Conservation (phyloP, 257 asterid species). For the Mitragyna speciosa region DNA sequence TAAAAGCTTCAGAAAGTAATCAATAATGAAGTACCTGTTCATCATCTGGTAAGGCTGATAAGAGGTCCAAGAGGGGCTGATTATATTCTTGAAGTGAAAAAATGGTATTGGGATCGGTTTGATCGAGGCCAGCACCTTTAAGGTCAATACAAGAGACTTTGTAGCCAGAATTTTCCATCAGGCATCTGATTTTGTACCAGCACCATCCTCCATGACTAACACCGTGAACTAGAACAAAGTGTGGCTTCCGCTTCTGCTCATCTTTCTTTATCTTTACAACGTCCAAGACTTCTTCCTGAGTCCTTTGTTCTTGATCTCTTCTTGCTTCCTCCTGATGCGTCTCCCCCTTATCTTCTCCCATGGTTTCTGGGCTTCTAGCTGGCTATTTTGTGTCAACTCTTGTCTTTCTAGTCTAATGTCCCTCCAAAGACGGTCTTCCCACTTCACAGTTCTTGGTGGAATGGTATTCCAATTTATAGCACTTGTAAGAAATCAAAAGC, state of each 20-base stretch:
- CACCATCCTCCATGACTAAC: conserved; percentile 76
- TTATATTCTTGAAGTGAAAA: conserved; percentile 60
- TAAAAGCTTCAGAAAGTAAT: too few species aligned
- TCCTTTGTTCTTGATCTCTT: neutral
- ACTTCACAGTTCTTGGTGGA: neutral
- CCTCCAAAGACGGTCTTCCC: neutral
- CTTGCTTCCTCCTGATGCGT: neutral
- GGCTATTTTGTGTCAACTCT: neutral
- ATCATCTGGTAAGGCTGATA: conserved; percentile 39
- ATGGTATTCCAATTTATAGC: neutral
- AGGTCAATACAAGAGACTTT: conserved; percentile 80
- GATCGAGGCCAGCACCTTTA: conserved; percentile 61
- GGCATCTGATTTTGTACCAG: conserved; percentile 74
- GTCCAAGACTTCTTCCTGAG: neutral
- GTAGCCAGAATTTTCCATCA: conserved; percentile 68
- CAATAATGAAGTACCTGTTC: conserved; percentile 43
- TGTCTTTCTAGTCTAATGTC: neutral
- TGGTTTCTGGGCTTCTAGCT: neutral
- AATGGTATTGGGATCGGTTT: conserved; percentile 63
- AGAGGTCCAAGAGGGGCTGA: conserved; percentile 64
- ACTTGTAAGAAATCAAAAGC: too few species aligned
- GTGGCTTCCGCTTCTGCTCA: conserved; percentile 19
- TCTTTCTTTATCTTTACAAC: neutral
- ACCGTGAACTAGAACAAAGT: conserved; percentile 85
- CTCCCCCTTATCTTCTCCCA: neutral